Evolutionary conservation across 129 eudicot genomes (phyloP).

Genomic region (Pittosporum tobira): DNA sequence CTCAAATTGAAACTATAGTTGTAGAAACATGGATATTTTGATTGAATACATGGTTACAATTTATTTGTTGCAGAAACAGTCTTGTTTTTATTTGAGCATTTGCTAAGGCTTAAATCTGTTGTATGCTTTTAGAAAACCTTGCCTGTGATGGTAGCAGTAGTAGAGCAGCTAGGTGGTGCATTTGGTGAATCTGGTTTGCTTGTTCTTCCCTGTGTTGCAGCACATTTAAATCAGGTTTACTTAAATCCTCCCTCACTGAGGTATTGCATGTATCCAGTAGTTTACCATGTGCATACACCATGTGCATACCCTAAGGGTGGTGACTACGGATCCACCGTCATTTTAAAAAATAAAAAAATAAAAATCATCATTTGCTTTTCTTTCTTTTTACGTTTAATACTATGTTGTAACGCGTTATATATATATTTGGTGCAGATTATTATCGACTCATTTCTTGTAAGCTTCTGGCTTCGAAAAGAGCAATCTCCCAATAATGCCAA

Average conservation of each 20-base stretch:
- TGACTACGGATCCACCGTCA: too few relatives aligned
- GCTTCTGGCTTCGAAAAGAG: slow-evolving; percentile 41
- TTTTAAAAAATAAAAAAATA: too few relatives aligned
- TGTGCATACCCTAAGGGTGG: too few relatives aligned
- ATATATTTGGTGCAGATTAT: slow-evolving; percentile 56
- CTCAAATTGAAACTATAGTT: too few relatives aligned
- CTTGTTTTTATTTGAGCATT: not conserved
- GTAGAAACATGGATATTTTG: too few relatives aligned
- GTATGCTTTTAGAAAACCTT: slow-evolving; percentile 59
- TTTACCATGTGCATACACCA: too few relatives aligned
- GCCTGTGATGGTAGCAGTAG: slow-evolving; percentile 88
- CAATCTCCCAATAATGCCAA: slow-evolving; percentile 22
- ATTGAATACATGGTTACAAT: not conserved
- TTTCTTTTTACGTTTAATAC: not conserved
- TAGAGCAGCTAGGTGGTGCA: slow-evolving; percentile 77
- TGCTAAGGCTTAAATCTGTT: slow-evolving; percentile 7
- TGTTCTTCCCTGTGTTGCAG: slow-evolving; percentile 87
- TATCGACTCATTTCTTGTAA: slow-evolving; percentile 71
- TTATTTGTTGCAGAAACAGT: not conserved
- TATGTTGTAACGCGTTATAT: not conserved
- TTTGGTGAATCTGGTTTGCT: slow-evolving; percentile 78
- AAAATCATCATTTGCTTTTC: too few relatives aligned
- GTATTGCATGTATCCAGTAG: too few relatives aligned
- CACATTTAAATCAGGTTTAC: slow-evolving; percentile 82
- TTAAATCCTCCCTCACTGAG: not conserved